These are phyloP conservation scores for Xerocomus spinulosus DNA, from an alignment of 768 basidiomycete genomes.

Conservation along the genomic window DNA sequence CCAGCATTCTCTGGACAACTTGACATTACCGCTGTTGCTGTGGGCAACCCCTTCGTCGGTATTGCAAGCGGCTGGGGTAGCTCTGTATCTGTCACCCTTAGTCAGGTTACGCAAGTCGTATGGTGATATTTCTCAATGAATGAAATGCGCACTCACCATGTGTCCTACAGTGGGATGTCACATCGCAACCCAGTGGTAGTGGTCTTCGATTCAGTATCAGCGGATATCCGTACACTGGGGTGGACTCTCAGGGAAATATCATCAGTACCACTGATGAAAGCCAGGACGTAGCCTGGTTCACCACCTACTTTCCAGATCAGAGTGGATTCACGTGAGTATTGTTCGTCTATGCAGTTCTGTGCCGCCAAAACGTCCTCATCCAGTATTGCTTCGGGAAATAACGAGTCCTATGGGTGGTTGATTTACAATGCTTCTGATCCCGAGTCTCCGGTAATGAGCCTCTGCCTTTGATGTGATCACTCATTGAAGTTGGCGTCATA, in stretches of 20 bases:
- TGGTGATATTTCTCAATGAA: neutral
- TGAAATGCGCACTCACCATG: neutral
- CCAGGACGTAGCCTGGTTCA: neutral
- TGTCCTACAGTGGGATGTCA: neutral
- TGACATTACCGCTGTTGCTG: neutral
- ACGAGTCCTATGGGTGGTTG: neutral
- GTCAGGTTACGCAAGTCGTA: neutral
- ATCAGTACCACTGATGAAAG: neutral
- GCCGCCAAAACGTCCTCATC: neutral
- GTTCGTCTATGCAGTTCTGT: neutral
- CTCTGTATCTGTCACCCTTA: neutral
- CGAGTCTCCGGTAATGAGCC: neutral
- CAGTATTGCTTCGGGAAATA: neutral
- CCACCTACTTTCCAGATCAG: neutral
- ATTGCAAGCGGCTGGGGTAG: neutral
- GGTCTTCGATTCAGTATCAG: neutral
- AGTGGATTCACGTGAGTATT: neutral
- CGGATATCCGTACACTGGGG: neutral
- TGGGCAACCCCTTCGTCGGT: neutral
- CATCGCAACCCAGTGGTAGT: neutral
- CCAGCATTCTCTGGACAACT: neutral
- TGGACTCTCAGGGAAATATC: neutral
- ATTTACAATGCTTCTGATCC: neutral
- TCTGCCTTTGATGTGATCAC: neutral
- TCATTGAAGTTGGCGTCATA: neutral